Conservation (phyloP, 352 stramenopile genomes). For the Pseudoperonospora humuli region DNA sequence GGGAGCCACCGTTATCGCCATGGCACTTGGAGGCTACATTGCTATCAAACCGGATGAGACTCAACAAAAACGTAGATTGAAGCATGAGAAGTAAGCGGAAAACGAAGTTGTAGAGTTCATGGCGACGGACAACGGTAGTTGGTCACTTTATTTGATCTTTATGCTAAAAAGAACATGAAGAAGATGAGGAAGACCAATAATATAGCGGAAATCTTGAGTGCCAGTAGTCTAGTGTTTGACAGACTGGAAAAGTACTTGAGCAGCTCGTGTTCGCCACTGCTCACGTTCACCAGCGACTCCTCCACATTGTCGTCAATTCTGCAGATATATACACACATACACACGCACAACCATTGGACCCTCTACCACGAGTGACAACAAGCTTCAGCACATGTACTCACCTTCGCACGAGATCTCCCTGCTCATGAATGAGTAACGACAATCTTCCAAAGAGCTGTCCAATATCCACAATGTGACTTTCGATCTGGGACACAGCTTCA, state of each 20-base stretch:
- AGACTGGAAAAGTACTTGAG: constrained; percentile 81
- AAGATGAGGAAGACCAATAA: constrained; percentile 86
- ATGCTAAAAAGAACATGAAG: constrained; percentile 86
- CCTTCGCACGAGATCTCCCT: constrained; percentile 75
- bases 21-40: constrained; percentile 65
- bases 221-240: constrained; percentile 83
- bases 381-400: constrained; percentile 31
- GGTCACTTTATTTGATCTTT: constrained; percentile 12
- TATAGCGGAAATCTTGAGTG: constrained; percentile 79
- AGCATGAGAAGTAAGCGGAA: neutral
- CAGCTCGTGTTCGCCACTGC: constrained; percentile 70
- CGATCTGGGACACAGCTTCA: constrained; percentile 75
- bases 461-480: constrained; percentile 84
- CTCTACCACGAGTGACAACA: neutral
- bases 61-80: constrained; percentile 6
- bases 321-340: constrained; percentile 2
- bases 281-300: constrained; percentile 67
- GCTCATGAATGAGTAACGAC: constrained; percentile 73
- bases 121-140: neutral
- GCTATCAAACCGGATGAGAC: constrained; percentile 43
- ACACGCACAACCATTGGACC: constrained; percentile 8
- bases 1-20: constrained; percentile 56
- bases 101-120: neutral
- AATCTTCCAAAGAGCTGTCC: constrained; percentile 75
- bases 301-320: constrained; percentile 85